Evolutionary conservation across 2,329 filamentous ascomycete genomes (phyloP).

Genomic region (Hypoxylon sp.): DNA sequence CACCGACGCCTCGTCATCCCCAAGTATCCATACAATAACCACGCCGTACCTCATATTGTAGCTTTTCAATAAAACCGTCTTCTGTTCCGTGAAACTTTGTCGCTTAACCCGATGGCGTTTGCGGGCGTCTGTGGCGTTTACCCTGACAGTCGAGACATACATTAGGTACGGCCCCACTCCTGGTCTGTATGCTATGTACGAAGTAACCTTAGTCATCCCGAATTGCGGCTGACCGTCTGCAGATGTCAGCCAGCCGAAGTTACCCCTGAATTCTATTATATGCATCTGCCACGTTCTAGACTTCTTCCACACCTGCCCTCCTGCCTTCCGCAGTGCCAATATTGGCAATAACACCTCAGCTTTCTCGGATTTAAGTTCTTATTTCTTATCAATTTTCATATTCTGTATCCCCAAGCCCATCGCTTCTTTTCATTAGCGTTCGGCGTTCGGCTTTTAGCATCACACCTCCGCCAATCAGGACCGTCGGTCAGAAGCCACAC

Average conservation of each 20-base stretch:
- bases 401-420: neutral
- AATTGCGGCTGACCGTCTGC: constrained; percentile 24
- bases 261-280: constrained; percentile 25
- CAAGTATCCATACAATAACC: neutral
- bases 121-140: constrained; percentile 22
- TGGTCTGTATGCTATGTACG: neutral
- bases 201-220: no score
- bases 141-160: neutral
- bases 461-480: neutral
- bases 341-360: constrained; percentile 34
- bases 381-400: neutral
- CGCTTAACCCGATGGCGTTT: constrained; percentile 26
- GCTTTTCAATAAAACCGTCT: neutral
- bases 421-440: neutral
- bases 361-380: neutral
- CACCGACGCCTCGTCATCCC: neutral
- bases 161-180: constrained; percentile 10
- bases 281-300: constrained; percentile 22
- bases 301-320: constrained; percentile 13
- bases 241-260: constrained; percentile 22
- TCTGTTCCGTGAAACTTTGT: constrained; percentile 3
- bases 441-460: neutral
- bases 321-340: constrained; percentile 5
- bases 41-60: neutral
- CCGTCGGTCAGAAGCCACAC: constrained; percentile 3